phyloP scores from a whole-genome alignment of 352 stramenopile species.

The Phytophthora cactorum region DNA sequence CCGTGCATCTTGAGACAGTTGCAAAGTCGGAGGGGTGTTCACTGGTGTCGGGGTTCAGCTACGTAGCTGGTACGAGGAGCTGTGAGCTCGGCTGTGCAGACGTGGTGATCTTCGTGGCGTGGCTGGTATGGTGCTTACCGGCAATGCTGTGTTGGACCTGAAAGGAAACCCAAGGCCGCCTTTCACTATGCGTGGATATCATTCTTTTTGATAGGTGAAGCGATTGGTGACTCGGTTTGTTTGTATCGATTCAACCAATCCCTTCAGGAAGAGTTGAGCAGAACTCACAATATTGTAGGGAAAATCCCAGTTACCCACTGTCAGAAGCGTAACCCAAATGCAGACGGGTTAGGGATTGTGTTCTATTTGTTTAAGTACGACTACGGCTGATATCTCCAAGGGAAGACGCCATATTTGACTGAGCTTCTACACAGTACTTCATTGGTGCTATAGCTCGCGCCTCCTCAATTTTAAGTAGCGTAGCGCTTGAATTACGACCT shows the following conservation, averaged over 20 bases:
- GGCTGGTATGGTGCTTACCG: background rate
- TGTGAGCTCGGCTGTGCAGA: background rate
- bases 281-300: background rate
- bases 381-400: too few relatives aligned
- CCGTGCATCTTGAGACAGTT: background rate
- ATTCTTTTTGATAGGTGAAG: background rate
- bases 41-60: background rate
- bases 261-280: background rate
- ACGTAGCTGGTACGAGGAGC: background rate
- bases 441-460: too few relatives aligned
- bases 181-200: background rate
- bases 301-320: too few relatives aligned
- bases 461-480: too few relatives aligned
- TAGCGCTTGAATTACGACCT: too few relatives aligned
- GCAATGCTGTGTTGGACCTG: background rate
- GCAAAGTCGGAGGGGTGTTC: background rate
- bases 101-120: background rate
- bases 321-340: too few relatives aligned
- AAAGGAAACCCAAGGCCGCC: background rate
- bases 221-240: background rate
- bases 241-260: background rate
- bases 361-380: too few relatives aligned
- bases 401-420: too few relatives aligned
- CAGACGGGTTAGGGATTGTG: too few relatives aligned
- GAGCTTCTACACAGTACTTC: too few relatives aligned